Evolutionary conservation across 257 asterid species (phyloP).

Genomic region (Nicotiana obtusifolia): DNA sequence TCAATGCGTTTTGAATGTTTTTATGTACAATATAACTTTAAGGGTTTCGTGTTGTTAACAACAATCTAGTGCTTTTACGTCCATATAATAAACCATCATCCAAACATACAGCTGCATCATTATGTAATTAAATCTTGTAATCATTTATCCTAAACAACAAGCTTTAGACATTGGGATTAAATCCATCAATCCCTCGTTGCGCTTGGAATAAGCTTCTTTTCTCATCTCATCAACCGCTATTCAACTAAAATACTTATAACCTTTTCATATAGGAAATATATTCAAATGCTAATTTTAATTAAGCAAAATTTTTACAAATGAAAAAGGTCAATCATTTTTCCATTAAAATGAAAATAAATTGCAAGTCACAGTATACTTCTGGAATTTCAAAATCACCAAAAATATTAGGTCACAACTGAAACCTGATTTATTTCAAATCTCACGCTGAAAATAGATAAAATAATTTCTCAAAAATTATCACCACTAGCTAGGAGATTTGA

Average conservation of each 20-base stretch:
- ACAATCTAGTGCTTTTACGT: not conserved
- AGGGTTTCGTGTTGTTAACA: slow-evolving; percentile 6
- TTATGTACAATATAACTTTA: not conserved
- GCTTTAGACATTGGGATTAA: not conserved
- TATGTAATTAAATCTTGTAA: not conserved
- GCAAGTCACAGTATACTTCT: not conserved
- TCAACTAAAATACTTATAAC: not conserved
- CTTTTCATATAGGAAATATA: not conserved
- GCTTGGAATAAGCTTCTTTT: not conserved
- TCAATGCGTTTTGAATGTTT: not conserved
- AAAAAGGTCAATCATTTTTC: not conserved
- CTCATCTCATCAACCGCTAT: not conserved
- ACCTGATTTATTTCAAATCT: not conserved
- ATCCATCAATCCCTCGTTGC: not conserved
- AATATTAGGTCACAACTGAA: not conserved
- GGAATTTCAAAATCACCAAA: not conserved
- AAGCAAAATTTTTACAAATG: not conserved
- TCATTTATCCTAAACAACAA: not conserved
- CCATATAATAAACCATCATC: not conserved
- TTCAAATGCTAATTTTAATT: not conserved
- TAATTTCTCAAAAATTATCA: not conserved
- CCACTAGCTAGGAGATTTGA: not conserved
- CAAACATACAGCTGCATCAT: not conserved
- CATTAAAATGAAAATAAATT: not conserved
- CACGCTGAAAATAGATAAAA: not conserved